Evolutionary conservation across 208 protist genomes (phyloP), one percentile per base, ranked within the genome.

Genomic region (Acanthamoeba castellanii): DNA sequence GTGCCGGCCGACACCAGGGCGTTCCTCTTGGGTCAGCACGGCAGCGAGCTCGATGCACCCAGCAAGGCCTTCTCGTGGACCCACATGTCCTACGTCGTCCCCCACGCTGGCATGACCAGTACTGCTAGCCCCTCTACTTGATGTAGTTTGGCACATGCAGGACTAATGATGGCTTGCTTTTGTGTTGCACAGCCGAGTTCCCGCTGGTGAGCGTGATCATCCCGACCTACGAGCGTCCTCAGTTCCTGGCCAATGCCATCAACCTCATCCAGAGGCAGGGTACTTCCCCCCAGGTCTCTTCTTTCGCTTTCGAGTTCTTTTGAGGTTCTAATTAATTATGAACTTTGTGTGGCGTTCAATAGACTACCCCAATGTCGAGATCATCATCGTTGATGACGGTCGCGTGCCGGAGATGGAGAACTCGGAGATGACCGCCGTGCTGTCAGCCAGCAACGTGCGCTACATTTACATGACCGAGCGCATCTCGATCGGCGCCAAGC

Each of bases 21-120:
- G 37, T 82, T 55, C 42, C 74, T 82, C 22, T 1, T 82, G 74
- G 37, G 37, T 37, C 74, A 82, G 74, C 52, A 82, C 42, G 74
- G 74, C 74, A 82, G 74, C 74, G 74, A 82, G 42, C 74, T 82
- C 74, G 74, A 82, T 34, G 18, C 9, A 18, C 74, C 74, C 64
- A 72, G 37, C 64, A 82, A 82, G 74, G 74, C 42, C 74, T 82
- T 82, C 74, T 82, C 74, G 27, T 82, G 74, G 74, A 30, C 74
- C 37, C 74, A 82, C 74, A 82, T 82, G 74, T 11, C 8, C 74
- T 82, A 82, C 74, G 74, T 82, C 37, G 14, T 37, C 0, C 74
- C 74, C 22, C 74, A 82, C 74, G 74, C 5, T 3, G 37, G 74
- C 74, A 82, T 82, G 74, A n/a, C 5, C 37, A 82, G 74, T 82